Evolutionary conservation across 2,329 filamentous ascomycete genomes (phyloP), one percentile per base, ranked within the genome.

Genomic region (Calonectria pteridis): DNA sequence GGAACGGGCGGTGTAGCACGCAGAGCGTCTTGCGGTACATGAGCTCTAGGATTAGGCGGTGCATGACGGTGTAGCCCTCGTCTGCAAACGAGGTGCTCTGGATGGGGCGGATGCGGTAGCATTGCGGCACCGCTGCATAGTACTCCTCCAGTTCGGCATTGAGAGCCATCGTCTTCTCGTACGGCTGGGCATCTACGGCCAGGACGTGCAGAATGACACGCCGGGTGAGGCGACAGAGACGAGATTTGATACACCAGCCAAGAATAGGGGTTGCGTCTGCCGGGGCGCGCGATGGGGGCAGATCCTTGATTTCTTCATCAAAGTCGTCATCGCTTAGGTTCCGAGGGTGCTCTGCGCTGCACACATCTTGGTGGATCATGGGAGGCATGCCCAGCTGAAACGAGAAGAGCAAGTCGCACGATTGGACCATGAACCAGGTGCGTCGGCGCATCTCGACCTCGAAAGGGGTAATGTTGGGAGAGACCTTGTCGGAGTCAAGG

Each of bases 321-420:
- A 91, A 89, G 77, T 90, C 89, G 16, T 86, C 84, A 73, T 91
- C 89, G 64, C 81, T 83, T 10, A 89, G 81, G 76, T 89, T 89
- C 10, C 84, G 81, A 11, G 88, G 88, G 23, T 85, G 82, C 13
- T 82, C 84, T 2, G 86, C 87, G 76, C 89, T 88, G 76, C 84
- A 88, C 37, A 86, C 84, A 18, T 85, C 84, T n/a, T 87, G 83
- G 64, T 87, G 84, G 62, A 89, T 84, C 69, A 87, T 86, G n/a
- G 86, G 83, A 1, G 89, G 88, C 78, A 90, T 85, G 11, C 89
- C 88, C n/a, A 89, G 85, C 79, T 90, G 88, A 73, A 88, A 88
- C 0, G 88, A 88, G 58, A 88, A 86, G 3, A 89, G 75, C 6
- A 87, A 80, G 76, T 90, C 89, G 23, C 86, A 86, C 0, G 87